Conservation (phyloP, 805 yeast genomes). For the Starmerella floris region DNA sequence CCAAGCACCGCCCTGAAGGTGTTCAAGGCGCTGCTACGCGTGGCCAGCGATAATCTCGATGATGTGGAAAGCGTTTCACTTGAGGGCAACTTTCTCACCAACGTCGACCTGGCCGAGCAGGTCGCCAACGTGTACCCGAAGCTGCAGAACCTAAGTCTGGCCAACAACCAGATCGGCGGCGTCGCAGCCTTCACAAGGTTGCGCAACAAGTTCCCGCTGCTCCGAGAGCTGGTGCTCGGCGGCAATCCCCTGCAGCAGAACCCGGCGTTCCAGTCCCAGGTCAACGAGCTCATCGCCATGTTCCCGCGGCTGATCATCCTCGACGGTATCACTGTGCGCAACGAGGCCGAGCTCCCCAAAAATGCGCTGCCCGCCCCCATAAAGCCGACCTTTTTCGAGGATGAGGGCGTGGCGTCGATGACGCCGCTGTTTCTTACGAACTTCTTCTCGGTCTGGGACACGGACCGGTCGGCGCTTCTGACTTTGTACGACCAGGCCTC, state of each 20-base stretch:
- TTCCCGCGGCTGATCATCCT: slow-evolving; percentile 74
- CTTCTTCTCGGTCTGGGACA: slow-evolving; percentile 71
- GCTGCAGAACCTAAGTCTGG: slow-evolving; percentile 64
- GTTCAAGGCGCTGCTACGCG: slow-evolving; percentile 77
- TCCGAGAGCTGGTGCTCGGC: slow-evolving; percentile 63
- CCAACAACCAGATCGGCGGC: slow-evolving; percentile 54
- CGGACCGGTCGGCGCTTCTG: slow-evolving; percentile 54
- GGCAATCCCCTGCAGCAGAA: slow-evolving; percentile 59
- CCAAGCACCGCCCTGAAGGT: slow-evolving; percentile 58
- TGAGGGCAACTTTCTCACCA: slow-evolving; percentile 43
- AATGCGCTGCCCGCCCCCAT: slow-evolving; percentile 27
- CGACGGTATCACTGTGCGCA: slow-evolving; percentile 67
- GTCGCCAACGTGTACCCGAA: slow-evolving; percentile 63
- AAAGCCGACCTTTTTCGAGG: slow-evolving; percentile 70
- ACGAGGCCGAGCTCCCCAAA: slow-evolving; percentile 42
- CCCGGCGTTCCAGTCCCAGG: slow-evolving; percentile 34
- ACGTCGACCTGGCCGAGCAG: slow-evolving; percentile 45
- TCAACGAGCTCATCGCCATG: slow-evolving; percentile 43
- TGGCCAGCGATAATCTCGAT: slow-evolving; percentile 45
- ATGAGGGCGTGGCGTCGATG: slow-evolving; percentile 49
- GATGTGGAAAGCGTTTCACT: slow-evolving; percentile 50
- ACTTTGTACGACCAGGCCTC: slow-evolving; percentile 70
- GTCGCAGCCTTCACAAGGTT: slow-evolving; percentile 54
- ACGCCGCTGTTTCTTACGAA: slow-evolving; percentile 69
- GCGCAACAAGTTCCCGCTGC: slow-evolving; percentile 56